Base-by-base conservation (phyloP, 768 basidiomycete genomes). In the Lentinula raphanica region DNA sequence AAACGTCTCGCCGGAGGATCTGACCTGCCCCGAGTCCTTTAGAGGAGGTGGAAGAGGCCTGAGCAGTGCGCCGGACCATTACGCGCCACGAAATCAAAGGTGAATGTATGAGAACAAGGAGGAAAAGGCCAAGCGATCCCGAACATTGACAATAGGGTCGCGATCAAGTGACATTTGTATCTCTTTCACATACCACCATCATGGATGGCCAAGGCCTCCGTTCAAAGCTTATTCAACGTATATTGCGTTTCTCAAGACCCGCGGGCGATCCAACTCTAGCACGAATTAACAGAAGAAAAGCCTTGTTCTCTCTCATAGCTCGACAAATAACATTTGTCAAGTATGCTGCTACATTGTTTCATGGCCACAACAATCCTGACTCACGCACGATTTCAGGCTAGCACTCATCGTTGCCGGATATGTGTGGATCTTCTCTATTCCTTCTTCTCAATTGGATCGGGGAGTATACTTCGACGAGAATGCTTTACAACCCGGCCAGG, bases 391-490 rank as follows among this genome's bases (percentile, higher is more conserved):
- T 12, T 29, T 54, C 59, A 92, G 92, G 69, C 61, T 79, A 2
- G 44, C 73, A 4, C 72, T 97, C 25, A 79, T 92, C 54, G 54
- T 77, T 25, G 72, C 74, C 4, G 94, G 94, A 12, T 85, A 92
- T 69, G 49, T 82, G n/a, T 98, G 94, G 93, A 81, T 97, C 71
- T 62, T 87, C n/a, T 72, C 82, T 5, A 76, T 97, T 54, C 95
- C 95, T 3, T 77, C 79, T 12, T 75, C 84, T 5, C 73, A 73
- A 1, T 76, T 95, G 4, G 86, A 84, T 17, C 79, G 84, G 61
- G 69, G 74, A 8, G 90, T 86, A 8, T 96, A 93, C 68, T 88
- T 96, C 50, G 94, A 96, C 69, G 97, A 99, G 74, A 97, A 98
- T 69, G 96, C 97, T 1, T 72, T 99, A 19, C 92, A 95, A 66